Base-by-base conservation (phyloP, 78 protist species). In the Dictyostelium capitatum region DNA sequence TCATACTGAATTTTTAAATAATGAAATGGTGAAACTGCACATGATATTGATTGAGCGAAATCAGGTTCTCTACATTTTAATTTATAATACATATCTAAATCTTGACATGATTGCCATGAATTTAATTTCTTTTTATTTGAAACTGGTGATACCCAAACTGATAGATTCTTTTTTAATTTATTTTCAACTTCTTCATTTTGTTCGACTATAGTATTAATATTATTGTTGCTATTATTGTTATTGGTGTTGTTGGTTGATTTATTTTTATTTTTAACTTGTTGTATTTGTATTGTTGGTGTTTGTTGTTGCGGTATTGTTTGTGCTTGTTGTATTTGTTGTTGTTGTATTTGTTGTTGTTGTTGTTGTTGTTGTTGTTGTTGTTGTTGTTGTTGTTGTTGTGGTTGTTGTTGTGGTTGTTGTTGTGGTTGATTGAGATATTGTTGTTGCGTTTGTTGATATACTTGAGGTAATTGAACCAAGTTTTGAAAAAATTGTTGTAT, bases 1-100 rank as follows among this genome's bases (percentile, higher is more conserved):
- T 59, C 64, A 17, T 62, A 37, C n/a, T 46, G 32, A n/a, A 75
- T 62, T 25, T 74, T 57, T 32, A 87, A 37, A 65, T 87, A 87
- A 3, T 77, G 93, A 65, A 87, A 87, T 25, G 93, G 93, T 20
- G 93, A 77, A 11, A 87, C 79, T 15, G 93, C 93, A 87, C 84
- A 87, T 25, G 93, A 54, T n/a, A 87, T 53, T 30, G 85, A 77
- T 41, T 87, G 93, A 0, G 93, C 83, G 77, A 77, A 87, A 17
- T 87, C 93, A 9, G 48, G 67, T 50, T 87, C 93, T 12, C 80
- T 56, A 30, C 64, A 57, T 43, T 87, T 87, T 9, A 77, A 43
- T 78, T 65, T 87, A 46, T 75, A 77, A 62, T 77, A 87, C 17
- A 77, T n/a, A 32, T 87, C 84, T 48, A 87, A 75, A 20, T 87